A percentile compares a stretch with the other conserved stretches of the same genome.
phyloP scores from a whole-genome alignment of 1,139 yeast species.

The Yamadazyma friedrichii region DNA sequence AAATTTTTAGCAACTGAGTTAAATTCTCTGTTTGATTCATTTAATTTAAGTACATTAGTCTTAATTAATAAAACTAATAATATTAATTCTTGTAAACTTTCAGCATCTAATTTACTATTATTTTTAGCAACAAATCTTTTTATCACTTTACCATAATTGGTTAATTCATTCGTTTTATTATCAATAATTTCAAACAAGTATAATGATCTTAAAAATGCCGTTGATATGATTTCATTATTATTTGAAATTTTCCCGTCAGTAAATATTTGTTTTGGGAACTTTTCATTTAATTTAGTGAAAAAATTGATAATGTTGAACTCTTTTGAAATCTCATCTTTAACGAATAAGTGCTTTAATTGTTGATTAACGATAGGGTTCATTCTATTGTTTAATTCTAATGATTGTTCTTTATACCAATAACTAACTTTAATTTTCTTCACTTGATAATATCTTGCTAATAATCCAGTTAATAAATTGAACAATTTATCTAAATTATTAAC shows the following conservation, averaged over 20 bases:
- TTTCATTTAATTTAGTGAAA: conserved; percentile 20
- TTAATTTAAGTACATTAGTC: conserved; percentile 28
- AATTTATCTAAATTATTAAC: conserved; percentile 56
- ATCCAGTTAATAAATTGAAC: conserved; percentile 66
- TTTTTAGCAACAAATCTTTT: conserved; percentile 27
- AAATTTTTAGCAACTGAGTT: conserved; percentile 35
- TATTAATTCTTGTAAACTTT: conserved; percentile 34
- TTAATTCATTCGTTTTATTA: conserved; percentile 38
- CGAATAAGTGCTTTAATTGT: conserved; percentile 33
- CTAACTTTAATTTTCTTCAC: conserved; percentile 60
- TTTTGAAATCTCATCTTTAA: conserved; percentile 22
- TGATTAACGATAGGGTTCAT: conserved; percentile 40
- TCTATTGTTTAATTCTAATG: conserved; percentile 51
- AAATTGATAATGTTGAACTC: conserved; percentile 36
- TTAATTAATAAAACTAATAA: conserved; percentile 45
- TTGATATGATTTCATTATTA: conserved; percentile 56
- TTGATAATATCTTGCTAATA: conserved; percentile 83
- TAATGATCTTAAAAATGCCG: conserved; percentile 59
- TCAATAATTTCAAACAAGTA: conserved; percentile 57
- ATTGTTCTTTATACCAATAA: conserved; percentile 59
- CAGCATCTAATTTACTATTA: conserved; percentile 3
- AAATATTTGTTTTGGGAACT: conserved; percentile 13
- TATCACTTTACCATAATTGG: conserved; percentile 59
- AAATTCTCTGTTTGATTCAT: conserved; percentile 30
- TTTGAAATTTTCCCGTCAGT: conserved; percentile 27